Base-by-base conservation (phyloP, 768 basidiomycete genomes). In the Rhizopogon vulgaris region DNA sequence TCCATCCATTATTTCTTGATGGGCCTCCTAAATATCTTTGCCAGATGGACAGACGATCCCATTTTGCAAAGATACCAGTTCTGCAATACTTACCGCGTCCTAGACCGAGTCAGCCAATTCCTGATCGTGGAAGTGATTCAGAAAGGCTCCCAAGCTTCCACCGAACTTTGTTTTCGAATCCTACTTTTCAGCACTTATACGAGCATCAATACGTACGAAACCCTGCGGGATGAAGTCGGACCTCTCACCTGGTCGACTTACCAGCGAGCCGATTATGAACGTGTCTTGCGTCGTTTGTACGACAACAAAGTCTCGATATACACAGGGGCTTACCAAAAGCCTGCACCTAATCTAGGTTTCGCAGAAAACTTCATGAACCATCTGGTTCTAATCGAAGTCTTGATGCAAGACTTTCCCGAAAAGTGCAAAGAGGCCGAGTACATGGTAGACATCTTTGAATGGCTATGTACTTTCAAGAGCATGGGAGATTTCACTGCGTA, bases 401-500 rank as follows among this genome's bases (percentile, higher is more conserved):
- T 84, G 28, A 84, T 88, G 85, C 74, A 75, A 27, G 72, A 80
- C 38, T 61, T 91, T 15, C 77, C 80, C 2, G 58, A 59, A 2
- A 71, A 75, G 56, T 70, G 90, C 17, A 60, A 68, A 39, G 58
- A 65, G 11, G 78, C 83, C n/a, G 60, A 73, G 43, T 78, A 81
- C 54, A 59, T 87, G 58, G 78, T 73, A 18, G 84, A 91, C 55
- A 73, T 86, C 22, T 88, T 77, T 58, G 80, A 83, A 42, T 76
- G 72, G 52, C 58, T 89, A 24, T 67, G 71, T 24, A 71, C 76
- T 3, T 88, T 79, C 58, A 87, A 81, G 0, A 78, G 85, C 57
- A 80, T 90, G 78, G 88, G 83, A n/a, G 76, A 77, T 28, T 91
- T 91, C 64, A 81, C 77, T 34, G 75, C 83, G 0, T 87, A 82